Conservation (phyloP, 2,329 filamentous ascomycete species). For the Beauveria rudraprayagi region DNA sequence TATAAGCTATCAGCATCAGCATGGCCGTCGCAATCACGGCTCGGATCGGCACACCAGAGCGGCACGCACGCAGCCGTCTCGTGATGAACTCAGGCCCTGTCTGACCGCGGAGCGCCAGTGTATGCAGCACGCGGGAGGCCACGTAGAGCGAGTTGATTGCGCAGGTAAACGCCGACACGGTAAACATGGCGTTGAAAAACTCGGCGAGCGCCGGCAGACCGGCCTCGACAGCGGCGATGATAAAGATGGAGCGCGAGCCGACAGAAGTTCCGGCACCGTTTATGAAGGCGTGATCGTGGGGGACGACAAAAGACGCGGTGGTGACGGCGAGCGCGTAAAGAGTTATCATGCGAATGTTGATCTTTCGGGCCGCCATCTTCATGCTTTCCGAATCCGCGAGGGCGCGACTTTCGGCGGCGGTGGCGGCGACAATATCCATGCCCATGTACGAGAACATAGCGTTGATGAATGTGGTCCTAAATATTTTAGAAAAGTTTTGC, state of each 20-base stretch:
- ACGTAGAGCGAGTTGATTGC: constrained; percentile 32
- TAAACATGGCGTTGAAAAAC: constrained; percentile 31
- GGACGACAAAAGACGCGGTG: constrained; percentile 26
- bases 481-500: neutral
- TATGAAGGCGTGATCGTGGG: constrained; percentile 29
- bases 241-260: constrained; percentile 24
- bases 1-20: constrained; percentile 31
- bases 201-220: constrained; percentile 27
- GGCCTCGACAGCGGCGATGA: constrained; percentile 30
- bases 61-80: constrained; percentile 25
- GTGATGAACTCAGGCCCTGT: constrained; percentile 34
- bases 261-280: constrained; percentile 30
- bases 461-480: constrained; percentile 28
- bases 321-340: constrained; percentile 20
- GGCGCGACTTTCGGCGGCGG: constrained; percentile 27
- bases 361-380: constrained; percentile 33
- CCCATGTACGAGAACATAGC: constrained; percentile 30
- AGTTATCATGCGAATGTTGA: constrained; percentile 28
- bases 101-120: constrained; percentile 28
- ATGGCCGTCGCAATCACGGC: constrained; percentile 30
- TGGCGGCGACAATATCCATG: constrained; percentile 32
- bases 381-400: constrained; percentile 29
- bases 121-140: constrained; percentile 28
- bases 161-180: constrained; percentile 29
- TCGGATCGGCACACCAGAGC: constrained; percentile 30